A percentile compares a stretch with the other conserved stretches of the same genome.
Conservation (phyloP, 75 land plant genomes). For the Gnetum montanum region DNA sequence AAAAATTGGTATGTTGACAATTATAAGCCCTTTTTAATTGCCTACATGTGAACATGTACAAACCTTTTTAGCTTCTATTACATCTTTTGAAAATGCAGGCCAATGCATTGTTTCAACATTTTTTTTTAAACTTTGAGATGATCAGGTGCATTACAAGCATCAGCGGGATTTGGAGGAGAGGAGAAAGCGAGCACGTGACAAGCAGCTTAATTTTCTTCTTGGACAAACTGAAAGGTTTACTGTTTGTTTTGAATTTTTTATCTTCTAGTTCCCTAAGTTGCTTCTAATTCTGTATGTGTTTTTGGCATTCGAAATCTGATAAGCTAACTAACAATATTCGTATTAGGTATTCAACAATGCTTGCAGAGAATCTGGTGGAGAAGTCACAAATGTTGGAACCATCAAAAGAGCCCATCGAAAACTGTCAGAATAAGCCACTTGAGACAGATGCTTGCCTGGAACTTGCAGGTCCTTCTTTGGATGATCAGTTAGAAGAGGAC, state of each 20-base stretch:
- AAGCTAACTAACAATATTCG: neutral
- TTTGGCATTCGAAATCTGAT: neutral
- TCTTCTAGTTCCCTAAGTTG: neutral
- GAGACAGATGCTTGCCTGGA: neutral
- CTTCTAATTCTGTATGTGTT: neutral
- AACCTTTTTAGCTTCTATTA: neutral
- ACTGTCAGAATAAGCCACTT: neutral
- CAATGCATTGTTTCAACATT: neutral
- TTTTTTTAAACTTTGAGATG: no score
- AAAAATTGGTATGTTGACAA: constrained; percentile 89
- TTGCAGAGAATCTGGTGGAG: constrained; percentile 86
- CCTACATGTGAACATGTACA: constrained; percentile 10
- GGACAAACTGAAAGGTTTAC: constrained; percentile 99
- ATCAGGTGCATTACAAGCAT: constrained; percentile 91
- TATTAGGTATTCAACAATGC: constrained; percentile 93
- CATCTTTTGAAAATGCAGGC: neutral
- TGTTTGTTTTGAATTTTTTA: neutral
- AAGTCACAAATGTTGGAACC: neutral
- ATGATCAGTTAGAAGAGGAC: neutral
- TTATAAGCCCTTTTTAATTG: no score
- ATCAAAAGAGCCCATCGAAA: neutral
- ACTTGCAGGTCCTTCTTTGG: neutral
- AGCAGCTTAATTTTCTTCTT: constrained; percentile 92
- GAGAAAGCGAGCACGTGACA: constrained; percentile 92
- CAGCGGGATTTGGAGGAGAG: constrained; percentile 80